Conservation (phyloP, 768 basidiomycete species). For the Astraeus odoratus region DNA sequence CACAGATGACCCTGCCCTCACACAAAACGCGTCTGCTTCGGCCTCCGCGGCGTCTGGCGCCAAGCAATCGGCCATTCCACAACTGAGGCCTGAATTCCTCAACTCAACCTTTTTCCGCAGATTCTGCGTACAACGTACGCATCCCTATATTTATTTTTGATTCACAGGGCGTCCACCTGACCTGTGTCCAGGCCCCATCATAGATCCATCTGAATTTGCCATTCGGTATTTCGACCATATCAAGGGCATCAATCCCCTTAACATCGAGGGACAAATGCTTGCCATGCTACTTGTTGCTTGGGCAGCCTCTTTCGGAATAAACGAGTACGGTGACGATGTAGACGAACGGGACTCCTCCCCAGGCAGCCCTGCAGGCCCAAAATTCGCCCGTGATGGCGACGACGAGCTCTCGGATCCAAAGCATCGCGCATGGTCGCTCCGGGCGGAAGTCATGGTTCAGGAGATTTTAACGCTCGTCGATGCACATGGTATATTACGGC, state of each 20-base stretch:
- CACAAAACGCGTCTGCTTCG: conserved; percentile 15
- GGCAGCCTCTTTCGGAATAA: conserved; percentile 85
- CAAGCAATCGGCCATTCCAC: conserved; percentile 51
- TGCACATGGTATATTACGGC: conserved; percentile 66
- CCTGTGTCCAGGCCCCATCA: conserved; percentile 60
- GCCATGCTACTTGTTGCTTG: conserved; percentile 78
- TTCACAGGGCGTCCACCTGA: neutral
- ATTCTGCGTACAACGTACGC: conserved; percentile 78
- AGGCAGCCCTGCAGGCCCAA: conserved; percentile 1
- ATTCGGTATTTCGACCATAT: conserved; percentile 62
- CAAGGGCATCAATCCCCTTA: conserved; percentile 55
- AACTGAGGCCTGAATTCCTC: conserved; percentile 74
- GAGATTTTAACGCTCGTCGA: conserved; percentile 81
- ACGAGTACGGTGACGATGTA: conserved; percentile 64
- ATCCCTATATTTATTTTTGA: neutral
- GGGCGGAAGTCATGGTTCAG: conserved; percentile 61
- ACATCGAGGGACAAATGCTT: conserved; percentile 70
- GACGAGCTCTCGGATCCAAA: conserved; percentile 29
- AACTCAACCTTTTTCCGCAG: conserved; percentile 77
- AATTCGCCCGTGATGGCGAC: conserved; percentile 13
- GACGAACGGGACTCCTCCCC: conserved; percentile 8
- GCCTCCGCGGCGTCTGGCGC: conserved; percentile 1
- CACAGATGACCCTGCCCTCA: conserved; percentile 31
- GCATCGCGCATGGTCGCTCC: conserved; percentile 42
- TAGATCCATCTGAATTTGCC: conserved; percentile 76